Percentiles rank a stretch among this genome's conserved stretches.
phyloP scores from a whole-genome alignment of 2,329 filamentous ascomycete species.

The Geosmithia morbida region DNA sequence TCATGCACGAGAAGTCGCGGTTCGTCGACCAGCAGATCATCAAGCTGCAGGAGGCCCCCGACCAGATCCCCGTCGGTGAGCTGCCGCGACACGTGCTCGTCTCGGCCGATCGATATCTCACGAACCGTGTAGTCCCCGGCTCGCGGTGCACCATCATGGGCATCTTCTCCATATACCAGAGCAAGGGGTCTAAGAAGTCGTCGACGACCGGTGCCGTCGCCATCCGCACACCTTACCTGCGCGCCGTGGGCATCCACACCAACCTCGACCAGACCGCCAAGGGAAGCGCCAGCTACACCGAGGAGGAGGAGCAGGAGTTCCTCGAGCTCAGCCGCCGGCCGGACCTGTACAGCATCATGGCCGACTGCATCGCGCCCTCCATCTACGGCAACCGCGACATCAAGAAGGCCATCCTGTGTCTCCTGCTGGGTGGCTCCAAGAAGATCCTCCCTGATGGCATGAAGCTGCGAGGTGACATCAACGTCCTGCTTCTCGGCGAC shows the following conservation, averaged over 20 bases:
- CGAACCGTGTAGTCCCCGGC: constrained; percentile 89
- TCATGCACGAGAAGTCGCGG: constrained; percentile 81
- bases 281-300: constrained; percentile 70
- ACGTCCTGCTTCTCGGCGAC: constrained; percentile 90
- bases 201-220: constrained; percentile 70
- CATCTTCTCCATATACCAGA: constrained; percentile 95
- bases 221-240: constrained; percentile 87
- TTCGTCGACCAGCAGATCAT: constrained; percentile 98
- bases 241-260: constrained; percentile 82
- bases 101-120: constrained; percentile 89
- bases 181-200: constrained; percentile 70
- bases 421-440: constrained; percentile 88
- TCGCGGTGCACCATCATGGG: constrained; percentile 92
- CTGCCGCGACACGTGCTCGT: constrained; percentile 88
- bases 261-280: constrained; percentile 84
- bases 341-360: constrained; percentile 84
- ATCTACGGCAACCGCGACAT: constrained; percentile 96
- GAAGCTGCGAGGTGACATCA: constrained; percentile 95
- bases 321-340: constrained; percentile 76
- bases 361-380: constrained; percentile 86
- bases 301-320: constrained; percentile 96
- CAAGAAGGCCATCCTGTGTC: constrained; percentile 91
- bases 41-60: constrained; percentile 93
- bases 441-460: constrained; percentile 97
- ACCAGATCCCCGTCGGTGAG: constrained; percentile 94